A percentile compares a stretch with the other conserved stretches of the same genome.
phyloP scores from a whole-genome alignment of 1,139 yeast species.

The Geotrichum siamense region DNA sequence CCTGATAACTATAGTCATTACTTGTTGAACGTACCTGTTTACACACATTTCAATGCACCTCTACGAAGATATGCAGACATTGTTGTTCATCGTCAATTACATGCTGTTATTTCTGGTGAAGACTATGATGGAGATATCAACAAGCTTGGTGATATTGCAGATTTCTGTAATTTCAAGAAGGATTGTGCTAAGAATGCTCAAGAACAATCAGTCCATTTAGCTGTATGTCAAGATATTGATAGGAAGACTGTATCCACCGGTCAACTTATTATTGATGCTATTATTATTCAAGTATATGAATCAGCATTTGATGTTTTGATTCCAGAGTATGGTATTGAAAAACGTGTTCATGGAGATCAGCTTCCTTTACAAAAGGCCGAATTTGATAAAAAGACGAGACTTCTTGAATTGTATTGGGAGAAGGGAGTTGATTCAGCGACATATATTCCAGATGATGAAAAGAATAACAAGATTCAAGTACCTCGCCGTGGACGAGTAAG shows the following conservation, averaged over 20 bases:
- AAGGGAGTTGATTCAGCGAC: slow-evolving; percentile 87
- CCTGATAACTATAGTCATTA: slow-evolving; percentile 69
- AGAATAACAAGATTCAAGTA: slow-evolving; percentile 40
- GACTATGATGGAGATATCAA: slow-evolving; percentile 53
- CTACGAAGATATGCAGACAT: slow-evolving; percentile 86
- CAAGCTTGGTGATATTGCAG: slow-evolving; percentile 71
- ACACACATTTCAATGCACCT: slow-evolving; percentile 93
- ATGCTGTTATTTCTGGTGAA: slow-evolving; percentile 47
- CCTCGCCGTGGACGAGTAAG: slow-evolving; percentile 32
- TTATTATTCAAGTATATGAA: slow-evolving; percentile 88
- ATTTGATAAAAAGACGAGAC: slow-evolving; percentile 61
- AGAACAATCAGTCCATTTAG: slow-evolving; percentile 86
- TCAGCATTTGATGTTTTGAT: slow-evolving; percentile 91
- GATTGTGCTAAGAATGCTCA: slow-evolving; percentile 93
- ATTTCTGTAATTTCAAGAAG: slow-evolving; percentile 89
- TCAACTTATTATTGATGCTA: slow-evolving; percentile 76
- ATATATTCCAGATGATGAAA: slow-evolving; percentile 82
- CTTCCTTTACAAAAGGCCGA: slow-evolving; percentile 89
- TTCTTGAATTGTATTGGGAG: slow-evolving; percentile 87
- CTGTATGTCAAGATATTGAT: slow-evolving; percentile 76
- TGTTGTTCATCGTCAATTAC: slow-evolving; percentile 87
- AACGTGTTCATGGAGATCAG: slow-evolving; percentile 97
- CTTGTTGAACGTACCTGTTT: slow-evolving; percentile 72
- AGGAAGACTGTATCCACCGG: slow-evolving; percentile 61
- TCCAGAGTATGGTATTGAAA: slow-evolving; percentile 94